Evolutionary conservation across 306 rosid genomes (phyloP).

Genomic region (Vigna angularis): DNA sequence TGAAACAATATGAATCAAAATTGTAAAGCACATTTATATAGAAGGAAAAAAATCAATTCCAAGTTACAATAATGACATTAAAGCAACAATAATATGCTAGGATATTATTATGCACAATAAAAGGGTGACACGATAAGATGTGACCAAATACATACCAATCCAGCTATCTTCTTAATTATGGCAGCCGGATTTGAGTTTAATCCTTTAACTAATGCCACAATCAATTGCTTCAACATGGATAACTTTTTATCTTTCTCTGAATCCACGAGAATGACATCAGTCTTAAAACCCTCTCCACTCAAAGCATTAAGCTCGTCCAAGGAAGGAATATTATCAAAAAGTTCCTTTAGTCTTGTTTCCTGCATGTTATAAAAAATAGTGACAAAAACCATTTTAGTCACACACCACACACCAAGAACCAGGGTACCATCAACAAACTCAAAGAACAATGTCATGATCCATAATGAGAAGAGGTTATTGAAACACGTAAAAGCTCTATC

Average conservation of each 20-base stretch:
- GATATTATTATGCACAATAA: neutral
- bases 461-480: slow-evolving; percentile 36
- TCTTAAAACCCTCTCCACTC: slow-evolving; percentile 81
- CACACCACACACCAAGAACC: slow-evolving; percentile 21
- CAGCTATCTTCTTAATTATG: slow-evolving; percentile 95
- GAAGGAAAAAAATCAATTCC: slow-evolving; percentile 14
- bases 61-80: slow-evolving; percentile 15
- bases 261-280: slow-evolving; percentile 93
- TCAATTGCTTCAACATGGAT: slow-evolving; percentile 91
- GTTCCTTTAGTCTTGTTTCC: slow-evolving; percentile 91
- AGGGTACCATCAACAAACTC: slow-evolving; percentile 25
- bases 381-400: slow-evolving; percentile 32
- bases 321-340: slow-evolving; percentile 81
- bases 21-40: slow-evolving; percentile 22
- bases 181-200: slow-evolving; percentile 89
- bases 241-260: slow-evolving; percentile 86
- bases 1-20: slow-evolving; percentile 24
- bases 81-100: slow-evolving; percentile 17
- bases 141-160: slow-evolving; percentile 65
- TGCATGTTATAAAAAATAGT: slow-evolving; percentile 50
- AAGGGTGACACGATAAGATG: slow-evolving; percentile 11
- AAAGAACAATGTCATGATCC: slow-evolving; percentile 36
- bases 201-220: slow-evolving; percentile 83
- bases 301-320: slow-evolving; percentile 86
- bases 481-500: slow-evolving; percentile 27